Conservation (phyloP, 768 basidiomycete genomes). For the Suillus luteus region DNA sequence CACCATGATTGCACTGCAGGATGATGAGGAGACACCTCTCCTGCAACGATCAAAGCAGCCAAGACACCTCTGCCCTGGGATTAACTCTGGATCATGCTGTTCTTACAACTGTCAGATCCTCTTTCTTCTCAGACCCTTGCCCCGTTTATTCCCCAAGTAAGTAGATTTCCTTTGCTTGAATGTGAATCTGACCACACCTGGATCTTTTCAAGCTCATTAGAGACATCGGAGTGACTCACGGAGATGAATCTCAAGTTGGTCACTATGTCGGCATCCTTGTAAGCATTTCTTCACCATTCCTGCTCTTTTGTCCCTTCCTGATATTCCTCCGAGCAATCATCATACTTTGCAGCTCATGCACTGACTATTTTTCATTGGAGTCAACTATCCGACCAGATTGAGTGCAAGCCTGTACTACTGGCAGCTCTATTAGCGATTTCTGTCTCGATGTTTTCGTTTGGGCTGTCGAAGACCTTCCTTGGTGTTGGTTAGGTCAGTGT, state of each 20-base stretch:
- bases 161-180: conserved; percentile 14
- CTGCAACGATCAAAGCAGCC: conserved; percentile 31
- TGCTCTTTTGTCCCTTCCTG: conserved; percentile 33
- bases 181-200: neutral
- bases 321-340: conserved; percentile 39
- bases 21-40: conserved; percentile 65
- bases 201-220: conserved; percentile 24
- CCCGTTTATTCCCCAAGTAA: conserved; percentile 66
- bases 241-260: conserved; percentile 46
- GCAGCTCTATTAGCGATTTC: conserved; percentile 47
- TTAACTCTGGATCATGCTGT: conserved; percentile 66
- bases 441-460: conserved; percentile 49
- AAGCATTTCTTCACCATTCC: conserved; percentile 17
- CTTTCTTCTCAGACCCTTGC: conserved; percentile 72
- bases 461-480: conserved; percentile 49
- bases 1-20: neutral
- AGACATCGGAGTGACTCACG: conserved; percentile 40
- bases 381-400: conserved; percentile 48
- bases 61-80: conserved; percentile 64
- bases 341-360: conserved; percentile 51
- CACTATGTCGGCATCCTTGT: conserved; percentile 53
- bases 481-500: conserved; percentile 41
- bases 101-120: conserved; percentile 75
- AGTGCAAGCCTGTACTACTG: conserved; percentile 50
- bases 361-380: conserved; percentile 51